Percentiles rank a stretch among this genome's conserved stretches.
phyloP scores from a whole-genome alignment of 2,329 filamentous ascomycete genomes.

The Xylaria arbuscula region DNA sequence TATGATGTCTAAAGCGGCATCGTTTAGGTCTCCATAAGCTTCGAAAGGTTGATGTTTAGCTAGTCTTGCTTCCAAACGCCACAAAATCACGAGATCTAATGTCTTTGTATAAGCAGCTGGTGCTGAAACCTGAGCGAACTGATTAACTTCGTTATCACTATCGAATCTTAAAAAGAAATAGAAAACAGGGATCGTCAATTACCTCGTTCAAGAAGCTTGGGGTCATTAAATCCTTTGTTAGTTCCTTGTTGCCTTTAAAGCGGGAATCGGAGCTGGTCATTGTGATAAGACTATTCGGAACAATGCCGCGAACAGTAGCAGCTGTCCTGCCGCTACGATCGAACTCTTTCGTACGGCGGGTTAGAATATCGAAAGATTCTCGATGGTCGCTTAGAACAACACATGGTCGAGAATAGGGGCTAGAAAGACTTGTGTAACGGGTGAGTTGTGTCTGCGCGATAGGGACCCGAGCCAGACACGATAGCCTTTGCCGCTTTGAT shows the following conservation, averaged over 20 bases:
- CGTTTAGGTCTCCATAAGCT: slow-evolving; percentile 47
- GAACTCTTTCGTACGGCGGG: slow-evolving; percentile 49
- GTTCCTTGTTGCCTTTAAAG: slow-evolving; percentile 48
- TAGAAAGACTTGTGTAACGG: not conserved
- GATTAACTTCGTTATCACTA: not conserved
- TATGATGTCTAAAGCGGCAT: slow-evolving; percentile 51
- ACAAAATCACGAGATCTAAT: slow-evolving; percentile 27
- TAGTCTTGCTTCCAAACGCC: slow-evolving; percentile 47
- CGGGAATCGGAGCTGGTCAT: slow-evolving; percentile 49
- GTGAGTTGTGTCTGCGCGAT: not conserved
- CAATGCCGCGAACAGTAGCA: slow-evolving; percentile 37
- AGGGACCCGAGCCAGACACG: slow-evolving; percentile 2
- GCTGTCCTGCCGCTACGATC: slow-evolving; percentile 44
- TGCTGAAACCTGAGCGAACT: not conserved
- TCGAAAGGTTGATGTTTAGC: slow-evolving; percentile 47
- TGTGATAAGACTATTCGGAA: slow-evolving; percentile 49
- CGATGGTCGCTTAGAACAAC: slow-evolving; percentile 36
- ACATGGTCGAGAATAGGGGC: not conserved
- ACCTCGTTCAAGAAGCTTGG: slow-evolving; percentile 49
- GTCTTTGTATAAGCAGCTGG: not conserved
- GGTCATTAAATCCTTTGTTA: slow-evolving; percentile 53
- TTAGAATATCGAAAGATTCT: slow-evolving; percentile 49
- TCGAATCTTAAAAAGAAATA: not conserved
- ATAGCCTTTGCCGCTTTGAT: not conserved
- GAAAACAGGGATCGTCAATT: not conserved